Conservation (phyloP, 202 grass and related monocot genomes). For the Digitaria exilis region DNA sequence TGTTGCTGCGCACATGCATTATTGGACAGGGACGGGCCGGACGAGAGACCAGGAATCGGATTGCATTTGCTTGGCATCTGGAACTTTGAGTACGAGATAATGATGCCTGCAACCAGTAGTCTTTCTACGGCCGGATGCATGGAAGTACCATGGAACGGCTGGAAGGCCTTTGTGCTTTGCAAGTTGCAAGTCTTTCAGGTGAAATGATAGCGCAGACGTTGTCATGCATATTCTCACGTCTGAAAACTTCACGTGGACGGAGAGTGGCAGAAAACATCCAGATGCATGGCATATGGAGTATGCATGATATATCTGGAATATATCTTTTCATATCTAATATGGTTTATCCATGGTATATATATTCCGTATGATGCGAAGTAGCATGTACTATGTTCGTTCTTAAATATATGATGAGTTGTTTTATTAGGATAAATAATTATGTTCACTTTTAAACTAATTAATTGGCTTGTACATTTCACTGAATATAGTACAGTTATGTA, state of each 20-base stretch:
- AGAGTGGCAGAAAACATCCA: neutral
- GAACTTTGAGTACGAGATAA: neutral
- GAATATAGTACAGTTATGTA: too few relatives aligned
- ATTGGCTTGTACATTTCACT: too few relatives aligned
- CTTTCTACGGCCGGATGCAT: neutral
- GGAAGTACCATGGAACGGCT: neutral
- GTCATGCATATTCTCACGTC: neutral
- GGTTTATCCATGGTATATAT: too few relatives aligned
- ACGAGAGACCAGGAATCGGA: slow-evolving; percentile 8
- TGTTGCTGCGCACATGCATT: neutral
- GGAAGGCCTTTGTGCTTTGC: neutral
- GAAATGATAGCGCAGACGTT: neutral
- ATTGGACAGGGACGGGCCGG: slow-evolving; percentile 18
- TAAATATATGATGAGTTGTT: too few relatives aligned
- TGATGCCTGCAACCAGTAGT: neutral
- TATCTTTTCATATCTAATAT: neutral
- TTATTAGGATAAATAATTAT: too few relatives aligned
- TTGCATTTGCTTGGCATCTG: slow-evolving; percentile 19
- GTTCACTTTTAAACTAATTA: too few relatives aligned
- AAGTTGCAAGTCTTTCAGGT: neutral
- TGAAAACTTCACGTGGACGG: slow-evolving; percentile 15
- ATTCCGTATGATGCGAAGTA: too few relatives aligned
- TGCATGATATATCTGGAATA: neutral
- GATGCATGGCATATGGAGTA: neutral
- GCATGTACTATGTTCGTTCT: too few relatives aligned